Conservation (phyloP, 176 grass and related monocot species). For the Miscanthus lutarioriparius region DNA sequence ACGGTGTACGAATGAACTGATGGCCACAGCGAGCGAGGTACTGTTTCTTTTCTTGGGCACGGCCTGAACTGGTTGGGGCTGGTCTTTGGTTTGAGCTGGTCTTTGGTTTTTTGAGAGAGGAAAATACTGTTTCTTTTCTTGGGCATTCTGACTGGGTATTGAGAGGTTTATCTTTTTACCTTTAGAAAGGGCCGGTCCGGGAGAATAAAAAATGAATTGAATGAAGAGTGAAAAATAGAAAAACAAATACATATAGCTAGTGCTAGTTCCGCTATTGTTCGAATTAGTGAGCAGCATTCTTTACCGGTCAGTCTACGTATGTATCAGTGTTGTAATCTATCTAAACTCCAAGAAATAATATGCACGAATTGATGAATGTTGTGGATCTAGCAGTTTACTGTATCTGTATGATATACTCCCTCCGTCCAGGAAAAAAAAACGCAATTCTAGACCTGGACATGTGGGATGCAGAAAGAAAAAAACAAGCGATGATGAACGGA, state of each 20-base stretch:
- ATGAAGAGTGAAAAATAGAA: background rate
- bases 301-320: background rate
- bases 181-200: background rate
- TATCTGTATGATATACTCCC: no score
- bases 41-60: background rate
- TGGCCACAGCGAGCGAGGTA: no score
- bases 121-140: background rate
- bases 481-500: no score
- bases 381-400: background rate
- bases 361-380: background rate
- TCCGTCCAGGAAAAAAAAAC: no score
- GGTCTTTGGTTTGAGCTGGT: no score
- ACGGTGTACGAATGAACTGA: background rate
- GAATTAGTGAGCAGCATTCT: background rate
- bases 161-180: background rate
- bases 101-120: no score
- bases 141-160: background rate
- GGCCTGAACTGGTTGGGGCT: no score
- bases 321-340: background rate
- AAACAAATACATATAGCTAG: background rate
- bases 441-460: no score
- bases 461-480: no score
- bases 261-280: background rate
- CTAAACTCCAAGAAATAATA: background rate
- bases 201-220: background rate